These are phyloP conservation scores for Epichloe glyceriae DNA, from an alignment of 2,329 filamentous ascomycete genomes.

Conservation along the genomic window DNA sequence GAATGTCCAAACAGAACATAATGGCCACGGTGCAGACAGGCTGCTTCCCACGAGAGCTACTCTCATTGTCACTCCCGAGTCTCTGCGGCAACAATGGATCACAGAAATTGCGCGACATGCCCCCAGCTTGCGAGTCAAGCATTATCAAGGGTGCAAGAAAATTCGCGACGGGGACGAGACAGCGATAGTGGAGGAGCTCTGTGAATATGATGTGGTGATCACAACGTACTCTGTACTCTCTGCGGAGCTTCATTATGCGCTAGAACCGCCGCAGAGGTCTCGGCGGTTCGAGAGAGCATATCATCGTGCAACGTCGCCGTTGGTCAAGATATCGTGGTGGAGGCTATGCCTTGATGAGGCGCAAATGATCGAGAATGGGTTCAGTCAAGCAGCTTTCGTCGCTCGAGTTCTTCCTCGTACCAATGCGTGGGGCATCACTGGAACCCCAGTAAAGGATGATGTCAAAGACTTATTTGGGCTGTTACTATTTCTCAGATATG, in stretches of 20 bases:
- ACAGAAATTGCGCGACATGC: slow-evolving; percentile 46
- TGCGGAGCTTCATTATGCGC: slow-evolving; percentile 66
- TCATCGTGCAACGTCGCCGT: slow-evolving; percentile 55
- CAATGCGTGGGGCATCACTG: slow-evolving; percentile 86
- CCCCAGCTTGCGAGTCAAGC: slow-evolving; percentile 39
- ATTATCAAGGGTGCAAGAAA: slow-evolving; percentile 39
- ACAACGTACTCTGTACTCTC: slow-evolving; percentile 61
- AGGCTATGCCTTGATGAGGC: slow-evolving; percentile 66
- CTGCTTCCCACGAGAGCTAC: slow-evolving; percentile 42
- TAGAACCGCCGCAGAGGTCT: slow-evolving; percentile 53
- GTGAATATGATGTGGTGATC: slow-evolving; percentile 44
- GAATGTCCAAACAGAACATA: background rate
- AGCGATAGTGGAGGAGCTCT: slow-evolving; percentile 31
- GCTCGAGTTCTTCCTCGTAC: slow-evolving; percentile 68
- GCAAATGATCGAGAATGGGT: slow-evolving; percentile 86
- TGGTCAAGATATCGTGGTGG: slow-evolving; percentile 81
- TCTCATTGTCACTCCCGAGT: slow-evolving; percentile 46
- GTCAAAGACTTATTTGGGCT: slow-evolving; percentile 68
- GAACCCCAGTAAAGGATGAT: slow-evolving; percentile 71
- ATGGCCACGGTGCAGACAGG: slow-evolving; percentile 24
- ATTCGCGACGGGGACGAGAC: slow-evolving; percentile 22
- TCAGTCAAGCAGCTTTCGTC: slow-evolving; percentile 70
- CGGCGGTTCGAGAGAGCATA: slow-evolving; percentile 55
- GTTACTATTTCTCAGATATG: slow-evolving; percentile 65
- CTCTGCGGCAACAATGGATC: slow-evolving; percentile 48